Percentiles rank a stretch among this genome's conserved stretches.
Evolutionary conservation across 2,329 filamentous ascomycete species (phyloP).

Genomic region (Paraphoma sp.): DNA sequence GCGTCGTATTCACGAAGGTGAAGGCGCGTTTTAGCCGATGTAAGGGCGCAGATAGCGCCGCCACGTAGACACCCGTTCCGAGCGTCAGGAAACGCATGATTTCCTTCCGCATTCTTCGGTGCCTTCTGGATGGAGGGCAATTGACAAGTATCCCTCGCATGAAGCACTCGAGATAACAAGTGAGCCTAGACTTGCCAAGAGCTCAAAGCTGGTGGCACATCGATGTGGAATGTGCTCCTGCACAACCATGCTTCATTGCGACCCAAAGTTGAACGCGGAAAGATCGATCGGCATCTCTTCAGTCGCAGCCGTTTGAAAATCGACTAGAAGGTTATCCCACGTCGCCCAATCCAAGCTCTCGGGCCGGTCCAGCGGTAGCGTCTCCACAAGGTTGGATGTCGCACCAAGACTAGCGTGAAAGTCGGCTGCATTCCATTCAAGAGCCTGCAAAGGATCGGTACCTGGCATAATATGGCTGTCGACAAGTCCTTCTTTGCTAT

Average conservation of each 20-base stretch:
- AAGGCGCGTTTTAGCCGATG: no score
- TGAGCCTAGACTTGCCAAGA: no score
- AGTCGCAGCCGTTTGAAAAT: slow-evolving; percentile 22
- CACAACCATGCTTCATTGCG: not conserved
- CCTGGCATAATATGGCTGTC: not conserved
- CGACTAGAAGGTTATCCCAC: slow-evolving; percentile 37
- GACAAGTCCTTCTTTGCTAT: not conserved
- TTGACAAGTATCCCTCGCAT: no score
- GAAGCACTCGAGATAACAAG: no score
- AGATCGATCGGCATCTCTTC: not conserved
- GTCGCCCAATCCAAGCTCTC: slow-evolving; percentile 36
- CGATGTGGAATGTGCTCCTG: not conserved
- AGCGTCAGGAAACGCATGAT: no score
- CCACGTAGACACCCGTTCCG: no score
- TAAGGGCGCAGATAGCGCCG: no score
- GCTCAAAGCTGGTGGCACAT: not conserved
- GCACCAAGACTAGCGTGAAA: slow-evolving; percentile 16
- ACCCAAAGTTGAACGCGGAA: not conserved
- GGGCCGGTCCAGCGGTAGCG: slow-evolving; percentile 12
- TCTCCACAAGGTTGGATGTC: slow-evolving; percentile 4
- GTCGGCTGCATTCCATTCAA: slow-evolving; percentile 21
- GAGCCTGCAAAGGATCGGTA: slow-evolving; percentile 4
- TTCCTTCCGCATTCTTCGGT: no score
- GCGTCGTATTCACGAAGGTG: no score
- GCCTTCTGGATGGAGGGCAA: no score